A percentile compares a stretch with the other conserved stretches of the same genome.
Conservation (phyloP, 2,329 filamentous ascomycete genomes). For the Fusarium coffeatum region DNA sequence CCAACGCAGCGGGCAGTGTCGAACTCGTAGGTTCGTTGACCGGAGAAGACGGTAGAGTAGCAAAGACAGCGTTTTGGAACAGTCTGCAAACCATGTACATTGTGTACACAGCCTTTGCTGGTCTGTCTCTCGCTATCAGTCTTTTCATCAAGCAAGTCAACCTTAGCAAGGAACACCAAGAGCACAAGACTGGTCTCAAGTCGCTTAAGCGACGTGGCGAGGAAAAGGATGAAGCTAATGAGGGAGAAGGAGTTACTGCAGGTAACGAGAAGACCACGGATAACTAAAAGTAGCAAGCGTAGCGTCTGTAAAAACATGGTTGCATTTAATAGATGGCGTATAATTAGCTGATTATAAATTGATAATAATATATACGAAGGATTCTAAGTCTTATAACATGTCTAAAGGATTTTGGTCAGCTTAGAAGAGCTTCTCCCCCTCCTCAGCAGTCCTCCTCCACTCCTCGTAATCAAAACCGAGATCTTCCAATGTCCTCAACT, state of each 20-base stretch:
- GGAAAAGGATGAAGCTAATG: conserved; percentile 18
- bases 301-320: not conserved
- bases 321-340: not conserved
- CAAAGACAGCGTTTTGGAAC: conserved; percentile 61
- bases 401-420: not conserved
- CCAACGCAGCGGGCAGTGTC: conserved; percentile 70
- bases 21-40: conserved; percentile 65
- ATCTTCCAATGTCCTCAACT: conserved; percentile 51
- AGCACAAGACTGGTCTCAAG: conserved; percentile 68
- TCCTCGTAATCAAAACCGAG: conserved; percentile 54
- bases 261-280: conserved; percentile 30
- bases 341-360: not conserved
- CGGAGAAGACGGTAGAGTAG: conserved; percentile 56
- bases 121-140: conserved; percentile 59
- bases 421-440: conserved; percentile 34
- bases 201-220: conserved; percentile 52
- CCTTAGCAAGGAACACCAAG: conserved; percentile 66
- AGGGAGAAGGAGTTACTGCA: conserved; percentile 2
- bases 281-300: conserved; percentile 9
- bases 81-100: conserved; percentile 68
- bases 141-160: conserved; percentile 61
- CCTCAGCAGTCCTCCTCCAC: conserved; percentile 44
- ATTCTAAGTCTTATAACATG: not conserved
- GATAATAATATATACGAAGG: not conserved
- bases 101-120: conserved; percentile 64